A percentile compares a stretch with the other conserved stretches of the same genome.
These are phyloP conservation scores for Solanum hybrid DNA, from an alignment of 305 asterid genomes.

Conservation along the genomic window DNA sequence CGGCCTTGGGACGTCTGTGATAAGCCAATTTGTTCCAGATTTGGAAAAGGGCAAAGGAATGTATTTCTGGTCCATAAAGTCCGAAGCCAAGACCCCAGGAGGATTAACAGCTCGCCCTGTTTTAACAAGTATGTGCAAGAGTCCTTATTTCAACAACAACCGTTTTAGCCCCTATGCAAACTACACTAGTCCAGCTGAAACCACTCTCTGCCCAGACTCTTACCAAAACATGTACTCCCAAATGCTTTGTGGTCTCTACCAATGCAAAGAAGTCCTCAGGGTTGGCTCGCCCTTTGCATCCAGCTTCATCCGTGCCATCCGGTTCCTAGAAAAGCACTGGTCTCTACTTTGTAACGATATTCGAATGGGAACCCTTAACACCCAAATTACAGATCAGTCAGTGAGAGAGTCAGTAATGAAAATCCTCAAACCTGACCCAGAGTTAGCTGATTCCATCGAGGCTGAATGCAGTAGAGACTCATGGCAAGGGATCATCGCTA, in stretches of 20 bases:
- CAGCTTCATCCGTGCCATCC: constrained; percentile 33
- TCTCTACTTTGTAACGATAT: constrained; percentile 29
- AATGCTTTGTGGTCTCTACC: constrained; percentile 37
- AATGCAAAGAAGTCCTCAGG: constrained; percentile 23
- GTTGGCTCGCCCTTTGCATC: constrained; percentile 35
- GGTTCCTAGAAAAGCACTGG: constrained; percentile 38
- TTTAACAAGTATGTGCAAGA: constrained; percentile 20
- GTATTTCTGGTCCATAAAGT: constrained; percentile 25
- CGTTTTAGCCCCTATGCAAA: constrained; percentile 21
- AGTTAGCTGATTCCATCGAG: constrained; percentile 26
- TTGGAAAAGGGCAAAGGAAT: constrained; percentile 26
- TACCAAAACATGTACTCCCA: constrained; percentile 44
- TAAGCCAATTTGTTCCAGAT: constrained; percentile 20
- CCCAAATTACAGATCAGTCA: constrained; percentile 18
- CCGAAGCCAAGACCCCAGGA: constrained; percentile 26
- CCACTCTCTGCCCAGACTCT: constrained; percentile 33
- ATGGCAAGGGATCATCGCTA: constrained; percentile 35
- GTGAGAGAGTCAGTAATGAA: constrained; percentile 28
- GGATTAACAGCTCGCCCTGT: constrained; percentile 24
- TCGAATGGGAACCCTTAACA: constrained; percentile 22
- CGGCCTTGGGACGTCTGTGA: constrained; percentile 23
- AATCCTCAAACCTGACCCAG: constrained; percentile 29
- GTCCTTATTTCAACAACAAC: constrained; percentile 7
- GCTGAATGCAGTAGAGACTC: constrained; percentile 26
- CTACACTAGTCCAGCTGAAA: constrained; percentile 38